Conservation (phyloP, 768 basidiomycete species). For the Russula ochroleuca region DNA sequence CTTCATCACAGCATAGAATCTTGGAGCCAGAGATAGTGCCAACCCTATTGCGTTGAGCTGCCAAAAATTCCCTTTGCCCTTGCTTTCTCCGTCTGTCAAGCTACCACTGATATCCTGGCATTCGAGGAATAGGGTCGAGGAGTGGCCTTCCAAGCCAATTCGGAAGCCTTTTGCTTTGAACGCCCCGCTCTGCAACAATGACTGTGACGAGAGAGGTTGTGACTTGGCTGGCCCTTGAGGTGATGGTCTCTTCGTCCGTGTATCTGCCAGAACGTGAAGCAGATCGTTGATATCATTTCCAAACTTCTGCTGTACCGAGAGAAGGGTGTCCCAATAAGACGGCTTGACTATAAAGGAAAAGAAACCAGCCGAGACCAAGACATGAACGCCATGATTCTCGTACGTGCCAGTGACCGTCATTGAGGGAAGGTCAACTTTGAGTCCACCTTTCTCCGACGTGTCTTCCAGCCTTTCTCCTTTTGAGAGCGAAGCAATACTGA, state of each 20-base stretch:
- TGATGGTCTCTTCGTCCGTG: conserved; percentile 37
- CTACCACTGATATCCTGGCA: conserved; percentile 70
- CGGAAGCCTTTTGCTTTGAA: conserved; percentile 76
- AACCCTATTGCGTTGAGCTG: conserved; percentile 68
- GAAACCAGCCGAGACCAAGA: conserved; percentile 59
- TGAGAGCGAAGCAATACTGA: conserved; percentile 53
- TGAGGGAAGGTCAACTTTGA: conserved; percentile 64
- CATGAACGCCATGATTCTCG: conserved; percentile 46
- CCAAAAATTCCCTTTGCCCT: conserved; percentile 45
- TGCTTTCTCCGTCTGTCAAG: conserved; percentile 43
- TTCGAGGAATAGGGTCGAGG: conserved; percentile 70
- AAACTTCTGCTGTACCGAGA: conserved; percentile 84
- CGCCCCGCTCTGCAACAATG: conserved; percentile 41
- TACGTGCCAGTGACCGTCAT: conserved; percentile 58
- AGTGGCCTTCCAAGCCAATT: conserved; percentile 68
- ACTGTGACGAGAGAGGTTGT: conserved; percentile 21
- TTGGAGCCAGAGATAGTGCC: conserved; percentile 77
- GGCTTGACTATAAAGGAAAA: conserved; percentile 74
- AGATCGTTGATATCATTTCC: conserved; percentile 86
- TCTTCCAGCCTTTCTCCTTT: conserved; percentile 31
- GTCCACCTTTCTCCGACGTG: conserved; percentile 39
- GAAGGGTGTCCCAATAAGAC: conserved; percentile 76
- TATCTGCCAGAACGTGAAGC: conserved; percentile 60
- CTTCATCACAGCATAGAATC: conserved; percentile 37
- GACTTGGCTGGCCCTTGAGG: conserved; percentile 7